phyloP scores from a whole-genome alignment of 2,329 filamentous ascomycete species.

The Colletotrichum endophyticum region DNA sequence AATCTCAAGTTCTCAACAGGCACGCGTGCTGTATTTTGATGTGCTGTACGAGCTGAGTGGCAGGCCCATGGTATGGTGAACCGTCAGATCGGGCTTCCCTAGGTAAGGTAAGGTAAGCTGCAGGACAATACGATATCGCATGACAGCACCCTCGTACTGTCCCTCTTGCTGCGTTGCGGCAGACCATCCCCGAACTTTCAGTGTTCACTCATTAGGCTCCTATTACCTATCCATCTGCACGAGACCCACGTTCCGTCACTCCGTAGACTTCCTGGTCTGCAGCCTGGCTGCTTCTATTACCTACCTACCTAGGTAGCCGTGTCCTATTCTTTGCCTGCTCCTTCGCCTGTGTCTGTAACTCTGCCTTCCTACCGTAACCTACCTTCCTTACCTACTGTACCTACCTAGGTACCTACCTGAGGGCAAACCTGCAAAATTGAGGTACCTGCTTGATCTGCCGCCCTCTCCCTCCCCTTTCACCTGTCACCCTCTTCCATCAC shows the following conservation, averaged over 20 bases:
- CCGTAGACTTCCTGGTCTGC: neutral
- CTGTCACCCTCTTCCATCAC: constrained; percentile 21
- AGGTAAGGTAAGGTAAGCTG: neutral
- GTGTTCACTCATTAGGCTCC: neutral
- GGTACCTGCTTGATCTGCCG: neutral
- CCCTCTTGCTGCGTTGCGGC: neutral
- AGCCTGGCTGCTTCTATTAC: neutral
- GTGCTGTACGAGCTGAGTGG: neutral
- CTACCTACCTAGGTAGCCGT: neutral
- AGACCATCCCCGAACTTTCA: neutral
- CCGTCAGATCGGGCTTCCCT: neutral
- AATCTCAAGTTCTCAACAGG: neutral
- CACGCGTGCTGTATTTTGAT: neutral
- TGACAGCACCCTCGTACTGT: neutral
- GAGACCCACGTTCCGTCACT: constrained; percentile 9
- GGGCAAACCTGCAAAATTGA: neutral
- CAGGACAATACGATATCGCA: neutral
- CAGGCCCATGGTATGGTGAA: neutral
- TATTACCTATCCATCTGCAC: constrained; percentile 8
- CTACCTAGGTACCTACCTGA: neutral
- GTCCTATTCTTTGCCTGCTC: neutral
- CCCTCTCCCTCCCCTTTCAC: neutral
- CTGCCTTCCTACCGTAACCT: too few species aligned
- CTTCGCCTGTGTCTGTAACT: neutral
- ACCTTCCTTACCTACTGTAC: too few species aligned